Conservation (phyloP, 148 eudicot genomes). For the Rhododendron mucronatum region DNA sequence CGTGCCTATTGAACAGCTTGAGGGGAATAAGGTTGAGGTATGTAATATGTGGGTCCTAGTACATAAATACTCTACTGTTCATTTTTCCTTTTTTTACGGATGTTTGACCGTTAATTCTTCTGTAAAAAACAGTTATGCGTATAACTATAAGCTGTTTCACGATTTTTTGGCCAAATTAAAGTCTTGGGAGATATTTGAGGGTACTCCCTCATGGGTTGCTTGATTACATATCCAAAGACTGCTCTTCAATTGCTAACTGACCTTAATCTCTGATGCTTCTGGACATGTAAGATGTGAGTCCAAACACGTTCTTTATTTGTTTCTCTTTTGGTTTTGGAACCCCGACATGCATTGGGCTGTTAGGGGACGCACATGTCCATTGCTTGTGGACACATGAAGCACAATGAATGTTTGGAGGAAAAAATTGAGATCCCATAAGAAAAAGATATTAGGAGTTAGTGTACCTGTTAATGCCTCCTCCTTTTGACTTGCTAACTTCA, state of each 20-base stretch:
- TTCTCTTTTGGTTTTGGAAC: neutral
- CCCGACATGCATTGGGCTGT: neutral
- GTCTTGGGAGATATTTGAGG: neutral
- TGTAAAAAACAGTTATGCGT: neutral
- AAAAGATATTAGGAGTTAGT: neutral
- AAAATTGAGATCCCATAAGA: neutral
- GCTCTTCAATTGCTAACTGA: neutral
- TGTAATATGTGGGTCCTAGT: neutral
- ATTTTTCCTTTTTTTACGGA: neutral
- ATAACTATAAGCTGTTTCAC: neutral
- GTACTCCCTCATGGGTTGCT: neutral
- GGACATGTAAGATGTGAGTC: neutral
- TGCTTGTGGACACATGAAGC: neutral
- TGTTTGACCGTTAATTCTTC: neutral
- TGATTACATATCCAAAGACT: neutral
- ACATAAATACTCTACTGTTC: neutral
- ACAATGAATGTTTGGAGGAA: neutral
- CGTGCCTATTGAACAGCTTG: slow-evolving; percentile 25
- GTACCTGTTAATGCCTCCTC: neutral
- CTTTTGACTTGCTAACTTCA: neutral
- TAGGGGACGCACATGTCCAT: neutral
- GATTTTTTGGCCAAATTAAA: neutral
- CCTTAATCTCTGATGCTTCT: neutral
- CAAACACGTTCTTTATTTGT: neutral
- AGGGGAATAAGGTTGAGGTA: neutral